Evolutionary conservation across 2,329 filamentous ascomycete species (phyloP).

Genomic region (Colletotrichum eleusines): DNA sequence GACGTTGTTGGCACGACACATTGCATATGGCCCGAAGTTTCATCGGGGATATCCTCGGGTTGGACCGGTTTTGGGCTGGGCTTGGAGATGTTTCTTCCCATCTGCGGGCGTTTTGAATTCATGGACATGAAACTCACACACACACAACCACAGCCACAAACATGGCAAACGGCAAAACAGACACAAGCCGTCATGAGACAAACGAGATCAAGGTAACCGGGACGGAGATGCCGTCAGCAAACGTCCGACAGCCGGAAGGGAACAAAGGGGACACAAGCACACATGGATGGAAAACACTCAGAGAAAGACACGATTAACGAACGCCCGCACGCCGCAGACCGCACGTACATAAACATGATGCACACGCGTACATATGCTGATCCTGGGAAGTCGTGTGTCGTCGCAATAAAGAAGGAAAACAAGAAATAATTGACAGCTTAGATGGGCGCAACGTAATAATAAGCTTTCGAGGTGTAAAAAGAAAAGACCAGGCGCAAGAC

Average conservation of each 20-base stretch:
- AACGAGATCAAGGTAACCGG: neutral
- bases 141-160: neutral
- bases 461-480: neutral
- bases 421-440: neutral
- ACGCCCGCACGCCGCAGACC: neutral
- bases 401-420: neutral
- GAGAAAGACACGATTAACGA: constrained; percentile 17
- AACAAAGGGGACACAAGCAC: neutral
- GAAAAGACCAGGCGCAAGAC: constrained; percentile 23
- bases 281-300: neutral
- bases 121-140: neutral
- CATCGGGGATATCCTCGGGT: neutral
- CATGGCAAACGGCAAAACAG: neutral
- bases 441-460: constrained; percentile 3
- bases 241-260: neutral
- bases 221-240: neutral
- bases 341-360: neutral
- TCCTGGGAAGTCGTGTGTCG: neutral
- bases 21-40: constrained; percentile 9
- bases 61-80: neutral
- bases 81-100: constrained; percentile 10
- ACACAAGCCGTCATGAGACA: constrained; percentile 8
- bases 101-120: constrained; percentile 23
- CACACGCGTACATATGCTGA: neutral
- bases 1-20: neutral